Base-by-base conservation (phyloP, 768 basidiomycete genomes). In the Naganishia randhawae region DNA sequence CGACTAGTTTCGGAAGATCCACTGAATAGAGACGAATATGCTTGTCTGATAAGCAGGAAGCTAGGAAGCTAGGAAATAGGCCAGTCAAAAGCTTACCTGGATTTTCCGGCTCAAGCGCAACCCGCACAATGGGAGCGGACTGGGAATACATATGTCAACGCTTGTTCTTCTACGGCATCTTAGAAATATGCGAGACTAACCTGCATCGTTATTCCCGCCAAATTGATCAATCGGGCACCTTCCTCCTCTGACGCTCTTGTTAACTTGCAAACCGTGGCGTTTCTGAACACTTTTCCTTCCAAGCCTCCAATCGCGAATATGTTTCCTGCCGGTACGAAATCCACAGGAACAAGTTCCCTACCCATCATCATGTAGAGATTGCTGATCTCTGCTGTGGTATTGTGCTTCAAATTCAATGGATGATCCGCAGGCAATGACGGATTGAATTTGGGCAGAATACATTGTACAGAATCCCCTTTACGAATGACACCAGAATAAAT, bases 311-410 rank as follows among this genome's bases (percentile, higher is more conserved):
- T 86, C 1, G 94, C 96, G 71, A 97, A 98, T 5, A 94, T 90
- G 76, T 95, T 94, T 9, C 96, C 96, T 1, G 96, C 93, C 33
- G 85, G 85, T 0, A 98, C 93, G 69, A 83, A 83, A 25, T 89
- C 83, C 2, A 95, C 91, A 0, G 88, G 83, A 0, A 91, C 87
- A n/a, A 99, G 83, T 75, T 97, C 94, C 50, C 91, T 82, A 2
- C 96, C 96, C 96, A 99, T 98, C 92, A 99, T 97, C 55, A 89
- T 85, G 79, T 97, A 99, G 62, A 99, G 80, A 7, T 86, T 87
- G 67, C 87, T 85, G 16, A 94, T 85, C n/a, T 82, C 83, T 27
- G 87, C 84, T 10, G 82, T 80, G 3, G 73, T 76, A 50, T 93
- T 72, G 74, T 89, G 85, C 69, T 85, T 86, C 16, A 78, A 80